Evolutionary conservation across 2,329 filamentous ascomycete species (phyloP).

Genomic region (Plenodomus biglobosus): DNA sequence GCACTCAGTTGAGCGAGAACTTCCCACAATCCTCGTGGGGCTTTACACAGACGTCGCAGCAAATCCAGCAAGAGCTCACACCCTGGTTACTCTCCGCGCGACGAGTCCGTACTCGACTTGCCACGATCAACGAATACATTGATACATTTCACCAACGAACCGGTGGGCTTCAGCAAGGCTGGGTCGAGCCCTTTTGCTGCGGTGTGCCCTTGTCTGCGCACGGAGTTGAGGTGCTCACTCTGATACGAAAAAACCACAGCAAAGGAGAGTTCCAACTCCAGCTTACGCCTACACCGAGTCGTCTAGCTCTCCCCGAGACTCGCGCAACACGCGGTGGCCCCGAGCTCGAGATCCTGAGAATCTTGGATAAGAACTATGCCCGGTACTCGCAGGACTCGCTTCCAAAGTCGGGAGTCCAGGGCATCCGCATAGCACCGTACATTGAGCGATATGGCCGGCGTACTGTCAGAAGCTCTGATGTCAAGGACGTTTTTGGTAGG

Average conservation of each 20-base stretch:
- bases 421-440: too few species aligned
- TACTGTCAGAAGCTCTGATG: too few species aligned
- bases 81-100: slow-evolving; percentile 6
- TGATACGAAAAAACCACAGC: background rate
- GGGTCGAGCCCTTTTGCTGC: slow-evolving; percentile 6
- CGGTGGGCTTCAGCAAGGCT: background rate
- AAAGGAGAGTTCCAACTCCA: slow-evolving; percentile 3
- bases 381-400: too few species aligned
- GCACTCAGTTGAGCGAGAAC: background rate
- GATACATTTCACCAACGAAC: slow-evolving; percentile 6
- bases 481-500: too few species aligned
- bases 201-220: background rate
- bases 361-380: too few species aligned
- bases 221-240: slow-evolving; percentile 4
- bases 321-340: too few species aligned
- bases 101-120: slow-evolving; percentile 6
- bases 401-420: too few species aligned
- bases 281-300: slow-evolving; percentile 1
- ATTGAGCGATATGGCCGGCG: too few species aligned
- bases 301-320: too few species aligned
- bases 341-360: too few species aligned
- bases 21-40: slow-evolving; percentile 10
- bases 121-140: slow-evolving; percentile 7
- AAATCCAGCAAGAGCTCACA: slow-evolving; percentile 4
- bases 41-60: slow-evolving; percentile 5